phyloP scores from a whole-genome alignment of 1,284 basidiomycete species.

The Sporisorium exsertum region DNA sequence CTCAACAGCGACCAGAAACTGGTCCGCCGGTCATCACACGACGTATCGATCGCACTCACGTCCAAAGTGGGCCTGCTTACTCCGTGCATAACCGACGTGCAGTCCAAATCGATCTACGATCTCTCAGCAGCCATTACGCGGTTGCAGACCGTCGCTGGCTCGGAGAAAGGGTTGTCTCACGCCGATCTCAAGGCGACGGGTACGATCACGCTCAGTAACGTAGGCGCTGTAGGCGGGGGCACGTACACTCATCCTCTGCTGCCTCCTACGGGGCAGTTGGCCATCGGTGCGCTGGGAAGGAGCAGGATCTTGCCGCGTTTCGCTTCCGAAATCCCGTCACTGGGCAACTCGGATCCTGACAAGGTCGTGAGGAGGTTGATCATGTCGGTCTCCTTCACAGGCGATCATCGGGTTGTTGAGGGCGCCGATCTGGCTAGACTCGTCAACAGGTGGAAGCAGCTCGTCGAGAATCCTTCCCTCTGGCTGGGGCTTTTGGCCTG shows the following conservation, averaged over 20 bases:
- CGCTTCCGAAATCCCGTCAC: conserved; percentile 43
- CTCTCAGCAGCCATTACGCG: conserved; percentile 70
- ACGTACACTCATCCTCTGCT: conserved; percentile 73
- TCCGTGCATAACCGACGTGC: conserved; percentile 79
- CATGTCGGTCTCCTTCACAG: conserved; percentile 70
- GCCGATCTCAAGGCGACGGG: conserved; percentile 53
- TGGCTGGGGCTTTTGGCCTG: conserved; percentile 74
- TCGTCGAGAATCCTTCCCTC: conserved; percentile 82
- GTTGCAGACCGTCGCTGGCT: conserved; percentile 42
- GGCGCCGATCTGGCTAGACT: conserved; percentile 92
- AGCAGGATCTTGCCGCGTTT: conserved; percentile 50
- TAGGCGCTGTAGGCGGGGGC: conserved; percentile 61
- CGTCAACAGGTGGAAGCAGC: conserved; percentile 87
- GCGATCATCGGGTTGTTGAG: conserved; percentile 90
- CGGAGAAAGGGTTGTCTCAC: conserved; percentile 24
- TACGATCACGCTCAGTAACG: conserved; percentile 87
- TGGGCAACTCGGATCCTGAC: conserved; percentile 25
- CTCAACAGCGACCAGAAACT: conserved; percentile 38
- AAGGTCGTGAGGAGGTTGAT: conserved; percentile 47
- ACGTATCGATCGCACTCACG: conserved; percentile 77
- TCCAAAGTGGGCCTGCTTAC: conserved; percentile 86
- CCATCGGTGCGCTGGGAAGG: conserved; percentile 85
- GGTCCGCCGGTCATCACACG: conserved; percentile 43
- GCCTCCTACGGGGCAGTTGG: conserved; percentile 87
- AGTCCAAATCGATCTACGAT: conserved; percentile 76